These are phyloP conservation scores for Rhynchospora tenuis DNA, from an alignment of 176 grass and related monocot species.

Conservation along the genomic window DNA sequence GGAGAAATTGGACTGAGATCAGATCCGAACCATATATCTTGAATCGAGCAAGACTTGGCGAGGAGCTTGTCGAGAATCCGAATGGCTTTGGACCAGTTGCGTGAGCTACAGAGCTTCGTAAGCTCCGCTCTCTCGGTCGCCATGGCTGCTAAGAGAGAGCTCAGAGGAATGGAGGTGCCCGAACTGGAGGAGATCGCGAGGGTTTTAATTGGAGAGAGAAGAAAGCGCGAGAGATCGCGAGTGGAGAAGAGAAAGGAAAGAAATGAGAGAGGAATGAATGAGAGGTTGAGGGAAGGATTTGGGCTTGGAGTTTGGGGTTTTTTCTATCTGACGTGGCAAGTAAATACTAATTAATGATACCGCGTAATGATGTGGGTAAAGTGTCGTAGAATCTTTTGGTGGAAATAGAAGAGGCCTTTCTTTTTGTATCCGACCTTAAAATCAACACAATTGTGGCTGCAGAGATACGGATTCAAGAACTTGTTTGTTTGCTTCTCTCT, in stretches of 20 bases:
- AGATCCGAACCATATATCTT: conserved; percentile 74
- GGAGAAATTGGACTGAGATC: conserved; percentile 5
- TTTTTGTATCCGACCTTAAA: neutral
- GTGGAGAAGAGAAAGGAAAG: neutral
- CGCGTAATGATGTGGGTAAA: neutral
- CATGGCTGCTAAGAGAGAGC: conserved; percentile 23
- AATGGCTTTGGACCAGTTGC: conserved; percentile 99
- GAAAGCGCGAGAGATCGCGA: neutral
- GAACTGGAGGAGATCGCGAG: conserved; percentile 14
- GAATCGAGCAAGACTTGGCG: conserved; percentile 59
- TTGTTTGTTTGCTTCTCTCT: too few relatives aligned
- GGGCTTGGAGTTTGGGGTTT: conserved; percentile 26
- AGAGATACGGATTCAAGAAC: too few relatives aligned
- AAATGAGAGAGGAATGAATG: neutral
- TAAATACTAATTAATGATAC: neutral
- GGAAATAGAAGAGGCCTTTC: neutral
- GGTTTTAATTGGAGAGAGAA: neutral
- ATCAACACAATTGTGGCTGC: too few relatives aligned
- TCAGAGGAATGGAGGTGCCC: neutral
- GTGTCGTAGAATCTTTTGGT: neutral
- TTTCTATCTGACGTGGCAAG: neutral
- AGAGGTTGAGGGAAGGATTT: conserved; percentile 42
- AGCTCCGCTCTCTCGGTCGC: conserved; percentile 67
- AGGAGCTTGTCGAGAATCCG: conserved; percentile 73
- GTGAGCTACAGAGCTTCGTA: conserved; percentile 56